These are phyloP conservation scores for Neocallimastix lanati DNA, from an alignment of 192 early-diverging fungal species.

Conservation along the genomic window DNA sequence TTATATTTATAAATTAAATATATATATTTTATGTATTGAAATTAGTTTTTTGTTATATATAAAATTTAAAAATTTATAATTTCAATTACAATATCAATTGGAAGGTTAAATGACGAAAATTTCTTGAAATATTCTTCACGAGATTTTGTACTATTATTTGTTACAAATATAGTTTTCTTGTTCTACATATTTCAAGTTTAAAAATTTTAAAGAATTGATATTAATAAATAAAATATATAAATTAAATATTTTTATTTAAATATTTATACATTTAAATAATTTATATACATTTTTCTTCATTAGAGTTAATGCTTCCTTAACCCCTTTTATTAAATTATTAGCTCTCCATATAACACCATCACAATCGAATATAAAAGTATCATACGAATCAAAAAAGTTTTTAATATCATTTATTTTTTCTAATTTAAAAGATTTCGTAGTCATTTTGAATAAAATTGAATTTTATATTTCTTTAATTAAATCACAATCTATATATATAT, in stretches of 20 bases:
- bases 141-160: not conserved
- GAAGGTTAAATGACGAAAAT: not conserved
- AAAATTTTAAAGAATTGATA: no score
- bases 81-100: not conserved
- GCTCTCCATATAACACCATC: not conserved
- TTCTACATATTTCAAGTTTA: not conserved
- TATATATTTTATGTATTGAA: no score
- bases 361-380: not conserved
- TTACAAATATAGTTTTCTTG: not conserved
- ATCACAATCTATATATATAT: no score
- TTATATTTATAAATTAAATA: no score
- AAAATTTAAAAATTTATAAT: no score
- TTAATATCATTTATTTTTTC: not conserved
- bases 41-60: no score
- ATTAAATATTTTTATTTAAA: no score
- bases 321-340: not conserved
- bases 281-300: not conserved
- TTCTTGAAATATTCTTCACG: not conserved
- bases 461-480: no score
- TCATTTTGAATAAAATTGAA: not conserved
- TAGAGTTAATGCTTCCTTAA: not conserved
- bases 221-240: no score
- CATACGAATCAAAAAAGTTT: not conserved
- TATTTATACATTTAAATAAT: no score
- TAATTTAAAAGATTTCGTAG: not conserved